These are phyloP conservation scores for Saksenaea oblongispora DNA, from an alignment of 371 early-diverging fungal species.

Conservation along the genomic window DNA sequence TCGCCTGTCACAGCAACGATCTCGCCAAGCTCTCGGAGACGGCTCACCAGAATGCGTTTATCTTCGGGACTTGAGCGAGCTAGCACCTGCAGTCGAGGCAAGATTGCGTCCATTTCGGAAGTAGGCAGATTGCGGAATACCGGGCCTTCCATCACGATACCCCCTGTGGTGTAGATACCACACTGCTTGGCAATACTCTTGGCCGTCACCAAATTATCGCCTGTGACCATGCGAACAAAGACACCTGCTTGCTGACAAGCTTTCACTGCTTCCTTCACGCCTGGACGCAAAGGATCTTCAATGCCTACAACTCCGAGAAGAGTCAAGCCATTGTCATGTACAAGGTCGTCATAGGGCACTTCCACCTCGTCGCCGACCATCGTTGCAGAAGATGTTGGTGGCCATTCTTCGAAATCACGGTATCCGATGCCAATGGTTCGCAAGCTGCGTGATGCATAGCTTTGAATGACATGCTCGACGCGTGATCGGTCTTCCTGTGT, in stretches of 20 bases:
- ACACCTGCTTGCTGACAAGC: slow-evolving; percentile 74
- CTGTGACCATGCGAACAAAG: slow-evolving; percentile 82
- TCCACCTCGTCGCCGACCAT: slow-evolving; percentile 24
- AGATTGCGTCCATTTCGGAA: slow-evolving; percentile 60
- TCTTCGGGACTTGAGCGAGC: slow-evolving; percentile 76
- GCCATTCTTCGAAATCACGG: slow-evolving; percentile 64
- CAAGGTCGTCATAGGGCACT: slow-evolving; percentile 43
- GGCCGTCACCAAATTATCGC: slow-evolving; percentile 75
- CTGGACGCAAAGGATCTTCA: slow-evolving; percentile 72
- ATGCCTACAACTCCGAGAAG: slow-evolving; percentile 67
- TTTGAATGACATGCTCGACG: slow-evolving; percentile 58
- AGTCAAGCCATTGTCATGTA: slow-evolving; percentile 47
- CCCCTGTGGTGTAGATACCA: slow-evolving; percentile 65
- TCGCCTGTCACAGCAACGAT: slow-evolving; percentile 82
- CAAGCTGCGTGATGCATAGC: slow-evolving; percentile 58
- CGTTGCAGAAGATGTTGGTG: slow-evolving; percentile 33
- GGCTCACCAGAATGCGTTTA: slow-evolving; percentile 67
- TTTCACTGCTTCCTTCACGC: slow-evolving; percentile 67
- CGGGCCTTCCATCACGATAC: slow-evolving; percentile 70
- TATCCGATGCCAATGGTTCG: slow-evolving; percentile 75
- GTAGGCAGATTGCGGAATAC: slow-evolving; percentile 59
- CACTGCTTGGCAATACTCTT: slow-evolving; percentile 70
- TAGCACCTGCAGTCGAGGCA: slow-evolving; percentile 71
- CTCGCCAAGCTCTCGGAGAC: slow-evolving; percentile 62
- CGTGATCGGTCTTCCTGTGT: slow-evolving; percentile 43